Conservation (phyloP, 2,329 filamentous ascomycete species). For the Talaromyces sp. region DNA sequence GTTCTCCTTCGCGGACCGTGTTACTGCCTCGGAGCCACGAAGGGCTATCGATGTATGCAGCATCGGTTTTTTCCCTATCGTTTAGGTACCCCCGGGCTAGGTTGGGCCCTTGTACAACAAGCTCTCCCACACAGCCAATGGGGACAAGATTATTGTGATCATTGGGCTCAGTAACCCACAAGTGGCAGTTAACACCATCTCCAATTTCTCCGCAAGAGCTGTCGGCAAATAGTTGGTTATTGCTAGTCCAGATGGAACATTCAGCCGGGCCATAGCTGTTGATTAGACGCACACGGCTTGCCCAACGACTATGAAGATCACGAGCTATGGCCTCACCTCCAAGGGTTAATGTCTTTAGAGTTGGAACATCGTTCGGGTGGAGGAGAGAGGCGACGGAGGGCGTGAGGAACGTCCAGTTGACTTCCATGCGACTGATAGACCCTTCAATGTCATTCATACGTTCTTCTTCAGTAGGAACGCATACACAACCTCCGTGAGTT, state of each 20-base stretch:
- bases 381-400: conserved; percentile 46
- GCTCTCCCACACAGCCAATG: conserved; percentile 37
- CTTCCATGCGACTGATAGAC: conserved; percentile 43
- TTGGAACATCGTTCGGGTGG: conserved; percentile 30
- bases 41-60: neutral
- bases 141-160: conserved; percentile 33
- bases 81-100: conserved; percentile 23
- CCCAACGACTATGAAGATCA: conserved; percentile 42
- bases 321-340: conserved; percentile 31
- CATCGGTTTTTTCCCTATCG: neutral
- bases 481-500: conserved; percentile 49
- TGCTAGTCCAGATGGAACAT: conserved; percentile 3
- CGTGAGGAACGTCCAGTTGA: conserved; percentile 52
- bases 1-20: conserved; percentile 2
- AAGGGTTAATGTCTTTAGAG: conserved; percentile 29
- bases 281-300: conserved; percentile 17
- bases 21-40: neutral
- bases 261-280: conserved; percentile 14
- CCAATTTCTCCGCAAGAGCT: conserved; percentile 32
- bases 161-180: conserved; percentile 45
- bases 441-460: conserved; percentile 40
- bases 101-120: conserved; percentile 35
- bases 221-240: conserved; percentile 11
- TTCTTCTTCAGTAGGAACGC: conserved; percentile 45
- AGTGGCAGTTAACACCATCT: conserved; percentile 36